Base-by-base conservation (phyloP, 2,329 filamentous ascomycete species). In the Fusarium phyllophilum region DNA sequence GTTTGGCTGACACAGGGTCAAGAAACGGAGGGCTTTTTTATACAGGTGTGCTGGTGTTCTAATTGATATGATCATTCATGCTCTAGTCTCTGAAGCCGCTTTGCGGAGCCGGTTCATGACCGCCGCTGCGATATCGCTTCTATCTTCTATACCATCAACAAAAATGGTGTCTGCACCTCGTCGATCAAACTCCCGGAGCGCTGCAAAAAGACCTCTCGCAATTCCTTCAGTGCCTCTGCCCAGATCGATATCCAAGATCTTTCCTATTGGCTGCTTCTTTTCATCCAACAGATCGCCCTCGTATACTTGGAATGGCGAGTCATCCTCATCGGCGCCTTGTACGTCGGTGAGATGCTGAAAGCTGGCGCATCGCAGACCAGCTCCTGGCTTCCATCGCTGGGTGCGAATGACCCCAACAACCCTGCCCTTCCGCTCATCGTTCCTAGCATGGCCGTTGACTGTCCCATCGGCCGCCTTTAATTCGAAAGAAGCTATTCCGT, bases 121-220 rank as follows among this genome's bases (percentile, higher is more conserved):
- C 31, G 93, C 96, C 31, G 94, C 94, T 26, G 95, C 94, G 76
- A 96, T 92, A 80, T 96, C 93, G 38, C 93, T 91, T 67, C 92
- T 90, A 68, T 93, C 93, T 69, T 90, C 86, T 65, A 98, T 93
- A 6, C 96, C 96, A 81, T 99, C 96, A 17, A 98, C 94, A 76
- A 95, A 93, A 59, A 99, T 98, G 26, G 93, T 87, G 79, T 96
- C 91, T 8, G 94, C 94, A 36, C 91, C 89, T 71, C 90, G 87
- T 77, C 91, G 89, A 81, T 99, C 96, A 72, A 99, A 88, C 75
- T 95, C 93, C 60, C 96, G 88, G 61, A 99, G 85, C 4, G 94
- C 94, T 18, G 94, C 94, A 81, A 99, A 99, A 20, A 99, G 85
- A 0, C 94, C 93, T 76, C 95, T 90, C 3, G 96, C 96, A 76